phyloP scores from a whole-genome alignment of 1,139 yeast genomes.

The Taphrina wiesneri region DNA sequence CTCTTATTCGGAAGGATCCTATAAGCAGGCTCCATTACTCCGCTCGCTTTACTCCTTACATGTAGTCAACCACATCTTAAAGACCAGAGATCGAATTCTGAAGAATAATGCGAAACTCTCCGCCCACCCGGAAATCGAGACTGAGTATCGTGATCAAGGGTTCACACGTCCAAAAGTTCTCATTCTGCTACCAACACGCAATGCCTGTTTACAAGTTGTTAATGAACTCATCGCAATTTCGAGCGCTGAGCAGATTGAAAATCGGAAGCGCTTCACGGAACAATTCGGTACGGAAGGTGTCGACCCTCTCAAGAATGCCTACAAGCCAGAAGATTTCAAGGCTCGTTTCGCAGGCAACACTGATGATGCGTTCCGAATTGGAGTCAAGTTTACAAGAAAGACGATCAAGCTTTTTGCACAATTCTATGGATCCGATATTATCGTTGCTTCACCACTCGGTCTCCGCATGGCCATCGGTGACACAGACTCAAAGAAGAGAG shows the following conservation, averaged over 20 bases:
- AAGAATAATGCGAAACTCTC: conserved; percentile 68
- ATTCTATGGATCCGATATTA: conserved; percentile 80
- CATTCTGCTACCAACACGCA: conserved; percentile 79
- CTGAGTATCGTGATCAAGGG: conserved; percentile 86
- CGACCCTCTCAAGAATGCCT: conserved; percentile 42
- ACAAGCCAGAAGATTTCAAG: conserved; percentile 81
- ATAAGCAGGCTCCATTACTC: conserved; percentile 50
- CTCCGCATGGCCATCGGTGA: conserved; percentile 73
- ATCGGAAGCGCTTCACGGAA: conserved; percentile 67
- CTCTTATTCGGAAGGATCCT: conserved; percentile 59
- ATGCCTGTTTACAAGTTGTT: conserved; percentile 72
- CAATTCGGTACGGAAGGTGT: conserved; percentile 60
- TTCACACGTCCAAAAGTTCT: conserved; percentile 90
- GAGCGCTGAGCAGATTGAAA: conserved; percentile 70
- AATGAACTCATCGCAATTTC: conserved; percentile 62
- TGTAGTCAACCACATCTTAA: conserved; percentile 71
- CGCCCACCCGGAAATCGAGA: conserved; percentile 44
- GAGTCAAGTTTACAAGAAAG: conserved; percentile 85
- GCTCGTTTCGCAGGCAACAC: conserved; percentile 83
- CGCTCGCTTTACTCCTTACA: conserved; percentile 70
- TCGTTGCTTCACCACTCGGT: conserved; percentile 91
- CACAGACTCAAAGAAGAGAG: conserved; percentile 46
- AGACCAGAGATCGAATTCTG: conserved; percentile 74
- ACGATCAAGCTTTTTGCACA: conserved; percentile 80
- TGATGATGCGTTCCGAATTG: conserved; percentile 87